Percentiles rank a stretch among this genome's conserved stretches.
These are phyloP conservation scores for Bretziella fagacearum DNA, from an alignment of 2,329 filamentous ascomycete genomes.

Conservation along the genomic window DNA sequence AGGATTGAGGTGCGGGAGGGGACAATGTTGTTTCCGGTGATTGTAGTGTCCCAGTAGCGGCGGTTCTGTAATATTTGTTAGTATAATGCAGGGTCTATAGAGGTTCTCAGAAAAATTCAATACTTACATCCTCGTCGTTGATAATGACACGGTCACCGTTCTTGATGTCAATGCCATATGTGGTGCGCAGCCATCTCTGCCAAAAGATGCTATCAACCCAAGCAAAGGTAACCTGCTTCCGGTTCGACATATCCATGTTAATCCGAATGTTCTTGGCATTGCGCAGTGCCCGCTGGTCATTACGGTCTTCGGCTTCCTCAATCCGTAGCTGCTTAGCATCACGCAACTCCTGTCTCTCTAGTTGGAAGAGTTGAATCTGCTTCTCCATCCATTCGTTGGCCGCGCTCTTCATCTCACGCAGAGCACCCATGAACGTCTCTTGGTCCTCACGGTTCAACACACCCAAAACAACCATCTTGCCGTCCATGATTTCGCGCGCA, in stretches of 20 bases:
- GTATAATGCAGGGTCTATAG: slow-evolving; percentile 15
- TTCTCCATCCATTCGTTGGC: slow-evolving; percentile 98
- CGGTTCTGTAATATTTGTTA: slow-evolving; percentile 47
- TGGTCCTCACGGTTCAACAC: slow-evolving; percentile 66
- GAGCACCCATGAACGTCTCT: slow-evolving; percentile 60
- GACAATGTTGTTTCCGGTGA: slow-evolving; percentile 76
- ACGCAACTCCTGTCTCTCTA: slow-evolving; percentile 81
- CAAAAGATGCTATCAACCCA: slow-evolving; percentile 97
- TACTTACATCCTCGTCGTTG: slow-evolving; percentile 86
- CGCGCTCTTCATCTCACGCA: slow-evolving; percentile 85
- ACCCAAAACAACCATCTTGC: slow-evolving; percentile 84
- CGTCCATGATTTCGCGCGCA: slow-evolving; percentile 85
- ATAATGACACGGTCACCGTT: slow-evolving; percentile 88
- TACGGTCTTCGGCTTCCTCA: slow-evolving; percentile 86
- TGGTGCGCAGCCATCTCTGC: slow-evolving; percentile 93
- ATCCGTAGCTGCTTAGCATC: slow-evolving; percentile 91
- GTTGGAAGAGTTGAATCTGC: slow-evolving; percentile 76
- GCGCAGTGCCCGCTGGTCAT: slow-evolving; percentile 71
- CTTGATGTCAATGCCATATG: slow-evolving; percentile 76
- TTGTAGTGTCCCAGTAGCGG: slow-evolving; percentile 85
- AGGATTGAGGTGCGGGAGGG: slow-evolving; percentile 80
- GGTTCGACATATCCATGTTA: slow-evolving; percentile 72
- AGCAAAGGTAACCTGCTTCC: slow-evolving; percentile 82
- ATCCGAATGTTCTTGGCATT: slow-evolving; percentile 83
- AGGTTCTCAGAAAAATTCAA: neutral